Evolutionary conservation across 306 rosid species (phyloP).

Genomic region (Leucaena leucocephala): DNA sequence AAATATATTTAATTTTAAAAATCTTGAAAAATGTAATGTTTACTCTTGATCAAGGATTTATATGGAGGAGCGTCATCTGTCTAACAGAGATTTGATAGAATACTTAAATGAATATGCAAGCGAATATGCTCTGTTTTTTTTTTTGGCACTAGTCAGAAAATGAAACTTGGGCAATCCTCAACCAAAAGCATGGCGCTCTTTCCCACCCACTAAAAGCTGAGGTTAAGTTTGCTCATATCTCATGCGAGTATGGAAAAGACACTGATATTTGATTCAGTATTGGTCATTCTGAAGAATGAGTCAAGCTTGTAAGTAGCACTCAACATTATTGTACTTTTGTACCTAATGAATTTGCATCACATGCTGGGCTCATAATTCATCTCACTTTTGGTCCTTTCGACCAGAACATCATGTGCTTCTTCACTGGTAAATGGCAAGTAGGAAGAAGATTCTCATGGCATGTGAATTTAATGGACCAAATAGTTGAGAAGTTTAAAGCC

Average conservation of each 20-base stretch:
- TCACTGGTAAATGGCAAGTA: background rate
- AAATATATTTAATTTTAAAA: background rate
- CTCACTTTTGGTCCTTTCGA: background rate
- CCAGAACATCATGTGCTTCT: background rate
- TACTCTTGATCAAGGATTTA: background rate
- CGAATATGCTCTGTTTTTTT: background rate
- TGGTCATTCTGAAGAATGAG: background rate
- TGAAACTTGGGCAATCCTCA: background rate
- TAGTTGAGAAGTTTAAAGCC: background rate
- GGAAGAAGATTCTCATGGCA: background rate
- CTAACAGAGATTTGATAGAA: background rate
- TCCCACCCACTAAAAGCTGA: background rate
- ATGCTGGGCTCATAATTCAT: background rate
- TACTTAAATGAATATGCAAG: background rate
- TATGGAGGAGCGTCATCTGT: background rate
- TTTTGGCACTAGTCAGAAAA: background rate
- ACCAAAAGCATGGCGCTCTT: too few species aligned
- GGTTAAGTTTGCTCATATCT: background rate
- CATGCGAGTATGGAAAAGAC: background rate
- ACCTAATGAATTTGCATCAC: background rate
- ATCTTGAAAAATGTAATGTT: background rate
- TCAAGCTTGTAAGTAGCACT: background rate
- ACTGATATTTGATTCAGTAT: background rate
- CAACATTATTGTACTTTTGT: too few species aligned
- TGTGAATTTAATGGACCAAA: background rate